phyloP scores from a whole-genome alignment of 148 eudicot genomes.

The Diospyros kaki region DNA sequence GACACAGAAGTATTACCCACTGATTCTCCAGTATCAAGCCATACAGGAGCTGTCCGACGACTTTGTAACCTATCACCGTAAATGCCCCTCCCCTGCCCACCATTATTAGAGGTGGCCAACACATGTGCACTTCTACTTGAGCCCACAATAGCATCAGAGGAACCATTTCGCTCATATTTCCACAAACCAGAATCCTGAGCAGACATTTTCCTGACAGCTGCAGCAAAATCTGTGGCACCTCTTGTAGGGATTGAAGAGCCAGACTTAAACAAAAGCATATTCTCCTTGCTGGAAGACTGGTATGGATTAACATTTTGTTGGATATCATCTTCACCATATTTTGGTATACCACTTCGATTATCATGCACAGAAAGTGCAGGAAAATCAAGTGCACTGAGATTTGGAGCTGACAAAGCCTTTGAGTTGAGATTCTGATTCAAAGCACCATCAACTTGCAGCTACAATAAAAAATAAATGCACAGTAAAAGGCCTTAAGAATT shows the following conservation, averaged over 20 bases:
- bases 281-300: constrained; percentile 56
- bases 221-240: constrained; percentile 80
- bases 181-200: constrained; percentile 67
- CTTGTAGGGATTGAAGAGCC: constrained; percentile 54
- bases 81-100: constrained; percentile 51
- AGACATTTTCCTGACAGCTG: constrained; percentile 83
- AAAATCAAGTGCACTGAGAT: constrained; percentile 68
- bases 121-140: constrained; percentile 74
- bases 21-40: constrained; percentile 99
- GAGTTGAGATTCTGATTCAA: constrained; percentile 53
- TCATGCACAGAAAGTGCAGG: constrained; percentile 71
- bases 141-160: constrained; percentile 56
- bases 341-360: constrained; percentile 43
- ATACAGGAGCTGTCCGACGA: constrained; percentile 69
- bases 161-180: constrained; percentile 73
- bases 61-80: constrained; percentile 56
- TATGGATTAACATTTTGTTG: constrained; percentile 51
- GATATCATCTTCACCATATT: constrained; percentile 50
- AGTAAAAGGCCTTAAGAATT: background rate
- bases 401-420: constrained; percentile 70
- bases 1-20: constrained; percentile 63
- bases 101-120: constrained; percentile 51
- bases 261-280: constrained; percentile 47
- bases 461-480: constrained; percentile 23
- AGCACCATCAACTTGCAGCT: constrained; percentile 92